A percentile compares a stretch with the other conserved stretches of the same genome.
Conservation (phyloP, 345 rosid genomes). For the Psidium guajava region DNA sequence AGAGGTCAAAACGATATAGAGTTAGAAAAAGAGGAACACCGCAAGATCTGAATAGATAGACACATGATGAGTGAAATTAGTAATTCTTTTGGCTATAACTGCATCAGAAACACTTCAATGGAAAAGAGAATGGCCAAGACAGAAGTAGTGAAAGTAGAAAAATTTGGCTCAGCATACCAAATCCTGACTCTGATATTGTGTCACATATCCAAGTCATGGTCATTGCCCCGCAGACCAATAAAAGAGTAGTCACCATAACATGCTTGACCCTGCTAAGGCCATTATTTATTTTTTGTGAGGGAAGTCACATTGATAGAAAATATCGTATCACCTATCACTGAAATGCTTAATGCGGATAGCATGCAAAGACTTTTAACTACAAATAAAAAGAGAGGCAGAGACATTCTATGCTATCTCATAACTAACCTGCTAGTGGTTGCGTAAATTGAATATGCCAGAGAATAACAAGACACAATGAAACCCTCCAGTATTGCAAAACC, state of each 20-base stretch:
- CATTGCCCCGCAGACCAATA: conserved; percentile 96
- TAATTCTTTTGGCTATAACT: background rate
- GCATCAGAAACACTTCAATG: background rate
- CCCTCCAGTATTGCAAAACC: conserved; percentile 83
- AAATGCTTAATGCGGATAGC: background rate
- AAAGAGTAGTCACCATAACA: conserved; percentile 59
- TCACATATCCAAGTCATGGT: conserved; percentile 92
- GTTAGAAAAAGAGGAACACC: background rate
- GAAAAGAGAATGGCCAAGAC: background rate
- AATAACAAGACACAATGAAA: conserved; percentile 63
- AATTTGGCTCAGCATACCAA: conserved; percentile 36
- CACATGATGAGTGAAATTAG: background rate
- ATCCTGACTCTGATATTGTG: conserved; percentile 89
- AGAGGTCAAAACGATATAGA: background rate
- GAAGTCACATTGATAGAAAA: background rate
- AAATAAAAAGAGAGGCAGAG: background rate
- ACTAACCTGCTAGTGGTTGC: conserved; percentile 68
- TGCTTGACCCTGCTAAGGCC: conserved; percentile 56
- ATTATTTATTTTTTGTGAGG: background rate
- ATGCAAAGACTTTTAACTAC: background rate
- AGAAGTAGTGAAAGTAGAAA: background rate
- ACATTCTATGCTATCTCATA: background rate
- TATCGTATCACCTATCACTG: background rate
- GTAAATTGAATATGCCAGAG: conserved; percentile 78
- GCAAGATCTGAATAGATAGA: background rate